A percentile compares a stretch with the other conserved stretches of the same genome.
phyloP scores from a whole-genome alignment of 345 rosid species.

The Lenwebbia sp. region DNA sequence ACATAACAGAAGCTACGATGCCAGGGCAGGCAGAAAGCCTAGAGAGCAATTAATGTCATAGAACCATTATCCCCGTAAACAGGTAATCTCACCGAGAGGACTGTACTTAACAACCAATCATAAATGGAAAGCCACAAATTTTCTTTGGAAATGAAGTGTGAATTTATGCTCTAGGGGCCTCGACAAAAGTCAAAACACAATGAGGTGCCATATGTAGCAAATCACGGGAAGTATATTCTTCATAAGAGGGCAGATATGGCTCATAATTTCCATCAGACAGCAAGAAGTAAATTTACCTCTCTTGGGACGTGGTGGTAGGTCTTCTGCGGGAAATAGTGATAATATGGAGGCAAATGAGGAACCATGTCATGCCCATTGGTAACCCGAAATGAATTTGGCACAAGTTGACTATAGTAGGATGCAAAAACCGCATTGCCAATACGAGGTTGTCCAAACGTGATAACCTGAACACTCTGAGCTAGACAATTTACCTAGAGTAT shows the following conservation, averaged over 20 bases:
- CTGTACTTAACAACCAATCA: background rate
- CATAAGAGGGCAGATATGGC: background rate
- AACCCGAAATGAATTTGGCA: conserved; percentile 70
- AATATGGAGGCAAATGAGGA: conserved; percentile 93
- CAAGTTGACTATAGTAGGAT: conserved; percentile 49
- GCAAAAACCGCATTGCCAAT: conserved; percentile 87
- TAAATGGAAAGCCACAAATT: background rate
- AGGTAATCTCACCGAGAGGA: background rate
- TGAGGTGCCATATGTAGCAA: background rate
- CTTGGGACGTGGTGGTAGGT: conserved; percentile 95
- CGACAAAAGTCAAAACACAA: background rate
- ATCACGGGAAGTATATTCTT: background rate
- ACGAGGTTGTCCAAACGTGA: conserved; percentile 98
- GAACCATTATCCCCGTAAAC: background rate
- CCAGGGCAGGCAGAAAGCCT: background rate
- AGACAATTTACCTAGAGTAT: conserved; percentile 53
- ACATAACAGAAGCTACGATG: background rate
- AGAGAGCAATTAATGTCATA: background rate
- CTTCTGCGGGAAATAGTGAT: conserved; percentile 55
- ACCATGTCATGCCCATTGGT: conserved; percentile 78
- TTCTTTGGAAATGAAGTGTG: background rate
- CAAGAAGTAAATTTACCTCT: conserved; percentile 44
- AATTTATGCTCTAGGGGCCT: background rate
- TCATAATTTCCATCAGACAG: background rate
- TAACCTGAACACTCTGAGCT: conserved; percentile 49